Percentiles rank a stretch among this genome's conserved stretches.
Evolutionary conservation across 768 basidiomycete genomes (phyloP).

Genomic region (Rhizopogon rudus): DNA sequence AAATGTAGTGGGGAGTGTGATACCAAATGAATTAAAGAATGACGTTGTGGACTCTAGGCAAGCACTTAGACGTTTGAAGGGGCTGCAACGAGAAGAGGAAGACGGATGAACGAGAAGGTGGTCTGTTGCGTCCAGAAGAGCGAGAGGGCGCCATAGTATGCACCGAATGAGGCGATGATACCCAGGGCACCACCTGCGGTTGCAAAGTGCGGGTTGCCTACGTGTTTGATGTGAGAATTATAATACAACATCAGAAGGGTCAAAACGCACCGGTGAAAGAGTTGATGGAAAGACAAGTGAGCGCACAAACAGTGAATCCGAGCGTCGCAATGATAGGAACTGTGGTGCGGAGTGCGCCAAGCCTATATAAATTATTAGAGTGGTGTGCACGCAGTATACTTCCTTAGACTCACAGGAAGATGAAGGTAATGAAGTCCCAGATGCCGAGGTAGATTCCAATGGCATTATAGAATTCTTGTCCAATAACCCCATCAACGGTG

Average conservation of each 20-base stretch:
- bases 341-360: conserved; percentile 23
- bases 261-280: conserved; percentile 20
- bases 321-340: conserved; percentile 18
- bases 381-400: too few relatives aligned
- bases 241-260: neutral
- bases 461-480: conserved; percentile 18
- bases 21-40: neutral
- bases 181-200: conserved; percentile 24
- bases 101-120: conserved; percentile 20
- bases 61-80: conserved; percentile 11
- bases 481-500: conserved; percentile 18
- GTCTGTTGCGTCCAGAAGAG: conserved; percentile 26
- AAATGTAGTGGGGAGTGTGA: neutral
- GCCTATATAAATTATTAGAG: conserved; percentile 5
- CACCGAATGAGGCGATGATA: conserved; percentile 21
- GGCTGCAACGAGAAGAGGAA: conserved; percentile 15
- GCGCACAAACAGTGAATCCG: conserved; percentile 16
- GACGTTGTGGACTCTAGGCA: neutral
- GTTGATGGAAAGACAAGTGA: conserved; percentile 19
- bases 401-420: conserved; percentile 16
- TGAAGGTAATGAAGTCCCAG: conserved; percentile 21
- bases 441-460: conserved; percentile 24
- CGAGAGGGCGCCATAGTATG: conserved; percentile 23
- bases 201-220: conserved; percentile 18
- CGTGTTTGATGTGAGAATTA: neutral